Conservation (phyloP, 2,329 filamentous ascomycete genomes). For the Alternaria arborescens region DNA sequence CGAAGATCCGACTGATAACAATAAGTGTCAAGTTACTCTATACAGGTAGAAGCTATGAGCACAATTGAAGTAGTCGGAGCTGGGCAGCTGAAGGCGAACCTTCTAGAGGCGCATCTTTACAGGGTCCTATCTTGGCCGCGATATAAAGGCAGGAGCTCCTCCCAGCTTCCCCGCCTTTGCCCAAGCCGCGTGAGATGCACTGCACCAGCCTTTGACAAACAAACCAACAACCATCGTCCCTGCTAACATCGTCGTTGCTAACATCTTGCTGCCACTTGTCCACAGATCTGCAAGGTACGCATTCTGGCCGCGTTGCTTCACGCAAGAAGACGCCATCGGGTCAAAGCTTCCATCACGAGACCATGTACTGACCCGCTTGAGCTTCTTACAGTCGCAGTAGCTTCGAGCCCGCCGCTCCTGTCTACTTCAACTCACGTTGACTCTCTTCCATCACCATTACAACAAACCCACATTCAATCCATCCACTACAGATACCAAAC, state of each 20-base stretch:
- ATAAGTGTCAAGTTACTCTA: background rate
- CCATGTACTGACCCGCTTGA: slow-evolving; percentile 40
- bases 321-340: slow-evolving; percentile 34
- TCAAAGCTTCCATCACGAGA: slow-evolving; percentile 48
- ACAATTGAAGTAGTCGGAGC: slow-evolving; percentile 9
- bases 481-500: slow-evolving; percentile 27
- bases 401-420: slow-evolving; percentile 36
- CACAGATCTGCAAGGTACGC: slow-evolving; percentile 41
- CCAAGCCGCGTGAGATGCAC: slow-evolving; percentile 19
- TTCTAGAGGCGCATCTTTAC: slow-evolving; percentile 19
- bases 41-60: background rate
- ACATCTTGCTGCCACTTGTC: slow-evolving; percentile 8
- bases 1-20: slow-evolving; percentile 15
- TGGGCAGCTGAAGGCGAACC: slow-evolving; percentile 13
- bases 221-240: slow-evolving; percentile 17
- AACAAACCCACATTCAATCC: slow-evolving; percentile 19
- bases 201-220: slow-evolving; percentile 25
- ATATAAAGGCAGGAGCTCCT: slow-evolving; percentile 25
- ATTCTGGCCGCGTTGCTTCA: slow-evolving; percentile 25
- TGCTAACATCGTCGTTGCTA: slow-evolving; percentile 11
- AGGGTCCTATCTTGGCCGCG: slow-evolving; percentile 6
- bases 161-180: slow-evolving; percentile 27
- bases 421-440: slow-evolving; percentile 38
- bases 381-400: slow-evolving; percentile 25
- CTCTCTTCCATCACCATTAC: slow-evolving; percentile 20